Conservation (phyloP, 75 land plant species). For the Cunninghamia lanceolata region DNA sequence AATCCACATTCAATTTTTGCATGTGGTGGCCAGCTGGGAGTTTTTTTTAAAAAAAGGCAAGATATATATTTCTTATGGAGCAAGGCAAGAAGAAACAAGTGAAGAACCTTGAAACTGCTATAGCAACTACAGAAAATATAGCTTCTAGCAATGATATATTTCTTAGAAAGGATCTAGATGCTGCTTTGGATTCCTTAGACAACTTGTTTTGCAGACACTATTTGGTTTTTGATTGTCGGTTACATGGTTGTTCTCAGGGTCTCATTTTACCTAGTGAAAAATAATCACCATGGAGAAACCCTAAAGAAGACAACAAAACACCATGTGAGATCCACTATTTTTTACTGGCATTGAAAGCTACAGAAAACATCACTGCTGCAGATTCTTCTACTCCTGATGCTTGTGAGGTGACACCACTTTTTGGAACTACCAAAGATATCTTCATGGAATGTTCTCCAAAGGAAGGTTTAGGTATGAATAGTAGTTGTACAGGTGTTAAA, state of each 20-base stretch:
- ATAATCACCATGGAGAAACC: slow-evolving; percentile 40
- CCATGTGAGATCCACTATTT: slow-evolving; percentile 80
- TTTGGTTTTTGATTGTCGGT: slow-evolving; percentile 94
- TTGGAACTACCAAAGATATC: not conserved
- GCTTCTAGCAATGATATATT: slow-evolving; percentile 17
- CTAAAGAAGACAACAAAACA: slow-evolving; percentile 42
- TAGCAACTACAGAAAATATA: slow-evolving; percentile 14
- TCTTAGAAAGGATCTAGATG: slow-evolving; percentile 66
- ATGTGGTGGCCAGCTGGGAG: too few relatives aligned
- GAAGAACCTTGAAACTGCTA: not conserved
- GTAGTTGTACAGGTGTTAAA: not conserved
- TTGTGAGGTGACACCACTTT: not conserved
- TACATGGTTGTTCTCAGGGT: slow-evolving; percentile 91
- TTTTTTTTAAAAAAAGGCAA: too few relatives aligned
- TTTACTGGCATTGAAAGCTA: slow-evolving; percentile 17
- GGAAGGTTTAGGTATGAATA: not conserved
- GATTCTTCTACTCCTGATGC: not conserved
- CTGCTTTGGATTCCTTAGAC: slow-evolving; percentile 96
- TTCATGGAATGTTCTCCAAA: not conserved
- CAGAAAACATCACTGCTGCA: not conserved
- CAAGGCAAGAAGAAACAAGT: slow-evolving; percentile 24
- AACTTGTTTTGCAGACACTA: slow-evolving; percentile 95
- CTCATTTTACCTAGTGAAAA: slow-evolving; percentile 75
- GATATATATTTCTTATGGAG: slow-evolving; percentile 48
- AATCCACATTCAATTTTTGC: too few relatives aligned